A percentile compares a stretch with the other conserved stretches of the same genome.
phyloP scores from a whole-genome alignment of 345 rosid genomes.

The Arabidopsis arenosa region DNA sequence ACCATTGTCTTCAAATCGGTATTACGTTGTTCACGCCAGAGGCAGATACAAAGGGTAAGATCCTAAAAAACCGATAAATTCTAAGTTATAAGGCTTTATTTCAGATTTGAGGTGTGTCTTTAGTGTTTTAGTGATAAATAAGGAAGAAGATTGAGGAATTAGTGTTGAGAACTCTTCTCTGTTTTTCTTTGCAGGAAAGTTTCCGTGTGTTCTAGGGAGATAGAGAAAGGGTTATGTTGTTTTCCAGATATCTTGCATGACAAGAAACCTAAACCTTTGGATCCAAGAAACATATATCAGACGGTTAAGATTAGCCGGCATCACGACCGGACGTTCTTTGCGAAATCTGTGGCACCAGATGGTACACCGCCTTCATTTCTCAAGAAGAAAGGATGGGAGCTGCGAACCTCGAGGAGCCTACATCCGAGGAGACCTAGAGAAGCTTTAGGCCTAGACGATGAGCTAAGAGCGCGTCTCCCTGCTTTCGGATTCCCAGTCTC shows the following conservation, averaged over 20 bases:
- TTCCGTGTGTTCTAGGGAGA: slow-evolving; percentile 64
- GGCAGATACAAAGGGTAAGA: slow-evolving; percentile 68
- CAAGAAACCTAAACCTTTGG: slow-evolving; percentile 60
- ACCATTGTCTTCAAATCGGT: slow-evolving; percentile 64
- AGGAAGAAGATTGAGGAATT: background rate
- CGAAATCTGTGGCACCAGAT: slow-evolving; percentile 59
- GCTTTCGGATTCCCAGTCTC: slow-evolving; percentile 51
- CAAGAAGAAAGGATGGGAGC: slow-evolving; percentile 69
- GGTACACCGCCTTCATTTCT: slow-evolving; percentile 66
- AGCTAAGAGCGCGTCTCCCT: slow-evolving; percentile 63
- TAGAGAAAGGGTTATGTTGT: slow-evolving; percentile 60
- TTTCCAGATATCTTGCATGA: slow-evolving; percentile 55
- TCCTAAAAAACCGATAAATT: background rate
- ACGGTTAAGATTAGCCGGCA: slow-evolving; percentile 61
- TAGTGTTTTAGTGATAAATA: background rate
- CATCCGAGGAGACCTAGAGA: slow-evolving; percentile 52
- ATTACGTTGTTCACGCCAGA: slow-evolving; percentile 63
- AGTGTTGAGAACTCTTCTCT: slow-evolving; percentile 7
- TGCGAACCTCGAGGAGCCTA: slow-evolving; percentile 46
- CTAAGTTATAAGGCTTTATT: background rate
- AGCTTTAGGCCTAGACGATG: slow-evolving; percentile 67
- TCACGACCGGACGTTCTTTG: slow-evolving; percentile 50
- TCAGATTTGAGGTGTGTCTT: slow-evolving; percentile 14
- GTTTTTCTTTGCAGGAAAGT: slow-evolving; percentile 51
- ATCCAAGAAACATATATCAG: slow-evolving; percentile 66